Conservation (phyloP, 306 rosid genomes). For the Sindora glabra region DNA sequence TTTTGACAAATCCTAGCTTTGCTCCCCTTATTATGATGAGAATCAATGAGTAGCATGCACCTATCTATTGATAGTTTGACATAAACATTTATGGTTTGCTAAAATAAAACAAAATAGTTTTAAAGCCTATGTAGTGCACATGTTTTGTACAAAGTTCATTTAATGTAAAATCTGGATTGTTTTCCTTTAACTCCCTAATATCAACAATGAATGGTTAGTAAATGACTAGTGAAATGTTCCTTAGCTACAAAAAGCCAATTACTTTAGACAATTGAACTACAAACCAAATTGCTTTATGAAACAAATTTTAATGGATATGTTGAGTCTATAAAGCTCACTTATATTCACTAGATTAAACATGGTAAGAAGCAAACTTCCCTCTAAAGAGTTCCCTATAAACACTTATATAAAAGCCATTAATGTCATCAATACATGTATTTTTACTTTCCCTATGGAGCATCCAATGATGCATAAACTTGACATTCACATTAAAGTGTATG, state of each 20-base stretch:
- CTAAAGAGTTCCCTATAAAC: slow-evolving; percentile 87
- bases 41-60: too few relatives aligned
- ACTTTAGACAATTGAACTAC: slow-evolving; percentile 15
- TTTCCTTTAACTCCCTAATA: slow-evolving; percentile 86
- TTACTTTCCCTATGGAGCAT: slow-evolving; percentile 85
- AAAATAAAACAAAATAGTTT: too few relatives aligned
- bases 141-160: too few relatives aligned
- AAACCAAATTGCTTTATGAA: background rate
- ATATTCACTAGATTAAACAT: slow-evolving; percentile 96
- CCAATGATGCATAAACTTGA: slow-evolving; percentile 88
- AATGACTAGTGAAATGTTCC: slow-evolving; percentile 88
- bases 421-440: slow-evolving; percentile 92
- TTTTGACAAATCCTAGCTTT: too few relatives aligned
- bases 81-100: too few relatives aligned
- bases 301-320: background rate
- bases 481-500: background rate
- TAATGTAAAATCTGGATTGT: slow-evolving; percentile 87
- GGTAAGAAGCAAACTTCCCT: slow-evolving; percentile 95
- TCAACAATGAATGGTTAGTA: slow-evolving; percentile 81
- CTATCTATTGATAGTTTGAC: too few relatives aligned
- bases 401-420: slow-evolving; percentile 86
- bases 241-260: slow-evolving; percentile 62
- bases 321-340: slow-evolving; percentile 37
- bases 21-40: too few relatives aligned
- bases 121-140: too few relatives aligned